Evolutionary conservation across 163 green algal genomes (phyloP).

Genomic region (Scenedesmus sp.): DNA sequence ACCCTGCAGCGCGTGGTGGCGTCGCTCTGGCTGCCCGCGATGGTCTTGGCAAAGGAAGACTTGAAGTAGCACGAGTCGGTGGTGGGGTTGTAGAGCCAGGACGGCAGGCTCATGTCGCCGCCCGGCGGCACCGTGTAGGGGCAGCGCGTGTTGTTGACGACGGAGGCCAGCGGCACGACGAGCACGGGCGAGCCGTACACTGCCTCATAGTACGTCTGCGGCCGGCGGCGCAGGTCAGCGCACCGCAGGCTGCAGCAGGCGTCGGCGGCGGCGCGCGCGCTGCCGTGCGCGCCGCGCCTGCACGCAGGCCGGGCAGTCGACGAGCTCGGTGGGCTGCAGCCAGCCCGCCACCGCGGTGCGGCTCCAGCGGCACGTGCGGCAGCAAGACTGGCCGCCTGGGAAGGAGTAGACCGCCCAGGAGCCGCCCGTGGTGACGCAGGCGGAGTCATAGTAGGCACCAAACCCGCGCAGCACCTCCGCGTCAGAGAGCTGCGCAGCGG

Average conservation of each 20-base stretch:
- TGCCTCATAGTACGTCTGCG: conserved; percentile 10
- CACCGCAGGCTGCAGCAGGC: no score
- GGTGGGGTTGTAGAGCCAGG: conserved; percentile 20
- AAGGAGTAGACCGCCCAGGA: background rate
- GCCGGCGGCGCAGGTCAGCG: no score
- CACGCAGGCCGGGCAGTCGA: background rate
- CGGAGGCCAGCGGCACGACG: background rate
- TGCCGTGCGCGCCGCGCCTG: no score
- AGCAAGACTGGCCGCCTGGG: background rate
- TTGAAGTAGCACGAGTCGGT: conserved; percentile 32
- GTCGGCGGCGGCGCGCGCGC: no score
- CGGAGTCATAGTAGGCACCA: background rate
- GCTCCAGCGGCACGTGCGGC: conserved; percentile 2
- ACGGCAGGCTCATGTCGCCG: background rate
- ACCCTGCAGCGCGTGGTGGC: conserved; percentile 5
- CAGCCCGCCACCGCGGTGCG: background rate
- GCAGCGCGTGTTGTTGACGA: background rate
- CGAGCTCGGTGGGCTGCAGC: background rate
- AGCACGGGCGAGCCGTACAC: background rate
- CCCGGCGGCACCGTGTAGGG: background rate
- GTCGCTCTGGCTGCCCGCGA: background rate
- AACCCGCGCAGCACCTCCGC: conserved; percentile 1
- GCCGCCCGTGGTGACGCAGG: background rate
- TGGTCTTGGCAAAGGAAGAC: background rate
- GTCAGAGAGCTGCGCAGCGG: background rate